Percentiles rank a stretch among this genome's conserved stretches.
phyloP scores from a whole-genome alignment of 2,329 filamentous ascomycete genomes.

The Blumeria graminis region DNA sequence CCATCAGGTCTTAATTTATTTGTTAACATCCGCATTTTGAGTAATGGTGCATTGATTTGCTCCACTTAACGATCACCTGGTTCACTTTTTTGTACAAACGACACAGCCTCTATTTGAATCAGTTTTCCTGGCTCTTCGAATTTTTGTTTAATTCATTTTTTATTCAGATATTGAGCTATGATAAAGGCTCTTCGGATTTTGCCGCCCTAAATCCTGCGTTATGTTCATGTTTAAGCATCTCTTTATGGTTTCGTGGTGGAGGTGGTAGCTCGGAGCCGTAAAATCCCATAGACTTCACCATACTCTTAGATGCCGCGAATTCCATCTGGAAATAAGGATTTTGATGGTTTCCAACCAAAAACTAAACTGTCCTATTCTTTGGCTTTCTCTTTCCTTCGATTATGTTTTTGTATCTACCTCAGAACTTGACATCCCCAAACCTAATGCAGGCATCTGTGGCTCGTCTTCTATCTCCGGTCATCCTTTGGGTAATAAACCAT shows the following conservation, averaged over 20 bases:
- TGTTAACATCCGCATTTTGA: not conserved
- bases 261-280: not conserved
- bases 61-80: not conserved
- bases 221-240: not conserved
- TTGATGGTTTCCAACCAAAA: not conserved
- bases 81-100: not conserved
- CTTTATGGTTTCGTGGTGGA: not conserved
- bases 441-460: no score
- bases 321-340: not conserved
- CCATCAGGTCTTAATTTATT: not conserved
- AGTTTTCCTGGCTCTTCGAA: not conserved
- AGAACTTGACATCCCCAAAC: not conserved
- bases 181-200: not conserved
- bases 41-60: not conserved
- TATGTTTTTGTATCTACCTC: not conserved
- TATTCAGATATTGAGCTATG: no score
- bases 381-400: not conserved
- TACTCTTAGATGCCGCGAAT: not conserved
- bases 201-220: not conserved
- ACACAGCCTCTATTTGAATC: not conserved
- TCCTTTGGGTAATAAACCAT: not conserved
- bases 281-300: not conserved
- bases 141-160: no score
- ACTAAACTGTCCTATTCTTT: not conserved
- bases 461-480: not conserved